phyloP scores from a whole-genome alignment of 2,329 filamentous ascomycete species.

The Tolypocladium cylindrosporum region DNA sequence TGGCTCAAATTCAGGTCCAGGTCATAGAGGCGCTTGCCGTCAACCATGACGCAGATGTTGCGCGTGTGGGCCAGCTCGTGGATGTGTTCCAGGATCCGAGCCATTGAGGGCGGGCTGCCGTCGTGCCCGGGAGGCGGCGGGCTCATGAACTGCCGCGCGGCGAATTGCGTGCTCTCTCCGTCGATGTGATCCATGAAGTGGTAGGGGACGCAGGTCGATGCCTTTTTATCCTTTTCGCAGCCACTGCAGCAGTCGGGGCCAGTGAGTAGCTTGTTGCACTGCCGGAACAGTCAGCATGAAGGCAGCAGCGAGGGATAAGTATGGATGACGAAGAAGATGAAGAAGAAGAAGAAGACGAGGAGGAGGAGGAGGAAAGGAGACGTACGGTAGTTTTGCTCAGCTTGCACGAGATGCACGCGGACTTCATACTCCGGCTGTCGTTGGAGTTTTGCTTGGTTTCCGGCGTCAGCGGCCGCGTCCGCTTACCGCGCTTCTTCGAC shows the following conservation, averaged over 20 bases:
- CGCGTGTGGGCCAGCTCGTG: background rate
- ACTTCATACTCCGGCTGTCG: background rate
- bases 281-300: background rate
- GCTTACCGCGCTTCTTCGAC: background rate
- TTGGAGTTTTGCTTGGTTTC: background rate
- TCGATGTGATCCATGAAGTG: background rate
- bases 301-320: too few relatives aligned
- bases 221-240: background rate
- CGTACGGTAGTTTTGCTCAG: background rate
- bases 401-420: conserved; percentile 1
- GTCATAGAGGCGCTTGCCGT: background rate
- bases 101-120: background rate
- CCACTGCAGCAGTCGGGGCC: background rate
- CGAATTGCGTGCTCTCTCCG: background rate
- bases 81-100: background rate
- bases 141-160: background rate
- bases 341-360: background rate
- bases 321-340: background rate
- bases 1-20: background rate
- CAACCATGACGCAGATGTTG: background rate
- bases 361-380: background rate
- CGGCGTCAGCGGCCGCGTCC: background rate
- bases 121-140: background rate
- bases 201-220: background rate
- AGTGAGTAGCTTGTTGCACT: background rate